phyloP scores from a whole-genome alignment of 2,329 filamentous ascomycete genomes.

The Scytalidium sp. region DNA sequence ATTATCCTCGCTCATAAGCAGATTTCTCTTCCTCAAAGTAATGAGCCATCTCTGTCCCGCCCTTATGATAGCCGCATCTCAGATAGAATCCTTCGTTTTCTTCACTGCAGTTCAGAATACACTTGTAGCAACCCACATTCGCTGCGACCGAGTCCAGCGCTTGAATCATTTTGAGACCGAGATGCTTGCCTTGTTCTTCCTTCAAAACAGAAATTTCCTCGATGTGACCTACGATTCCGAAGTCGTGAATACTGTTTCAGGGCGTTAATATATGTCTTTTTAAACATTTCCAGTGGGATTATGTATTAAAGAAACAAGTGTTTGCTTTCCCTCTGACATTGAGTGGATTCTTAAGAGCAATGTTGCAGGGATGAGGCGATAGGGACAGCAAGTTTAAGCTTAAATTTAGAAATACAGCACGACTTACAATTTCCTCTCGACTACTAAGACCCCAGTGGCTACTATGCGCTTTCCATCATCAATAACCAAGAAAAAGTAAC shows the following conservation, averaged over 20 bases:
- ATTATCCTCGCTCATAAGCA: conserved; percentile 5
- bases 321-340: too few species aligned
- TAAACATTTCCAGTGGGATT: not conserved
- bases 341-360: too few species aligned
- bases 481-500: conserved; percentile 84
- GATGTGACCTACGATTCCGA: conserved; percentile 85
- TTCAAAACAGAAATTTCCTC: conserved; percentile 94
- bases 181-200: conserved; percentile 94
- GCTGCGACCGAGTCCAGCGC: conserved; percentile 84
- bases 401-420: not conserved
- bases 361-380: too few species aligned
- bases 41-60: conserved; percentile 92
- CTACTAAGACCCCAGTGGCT: conserved; percentile 81
- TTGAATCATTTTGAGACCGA: conserved; percentile 87
- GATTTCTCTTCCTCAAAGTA: conserved; percentile 55
- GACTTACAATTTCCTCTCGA: conserved; percentile 87
- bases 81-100: conserved; percentile 95
- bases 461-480: conserved; percentile 72
- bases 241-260: conserved; percentile 64
- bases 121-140: conserved; percentile 91
- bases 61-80: conserved; percentile 91
- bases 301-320: not conserved
- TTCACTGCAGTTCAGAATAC: conserved; percentile 91
- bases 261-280: conserved; percentile 12
- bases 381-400: too few species aligned